phyloP scores from a whole-genome alignment of 495 filamentous ascomycete genomes.

The Penicillium diatomitis region DNA sequence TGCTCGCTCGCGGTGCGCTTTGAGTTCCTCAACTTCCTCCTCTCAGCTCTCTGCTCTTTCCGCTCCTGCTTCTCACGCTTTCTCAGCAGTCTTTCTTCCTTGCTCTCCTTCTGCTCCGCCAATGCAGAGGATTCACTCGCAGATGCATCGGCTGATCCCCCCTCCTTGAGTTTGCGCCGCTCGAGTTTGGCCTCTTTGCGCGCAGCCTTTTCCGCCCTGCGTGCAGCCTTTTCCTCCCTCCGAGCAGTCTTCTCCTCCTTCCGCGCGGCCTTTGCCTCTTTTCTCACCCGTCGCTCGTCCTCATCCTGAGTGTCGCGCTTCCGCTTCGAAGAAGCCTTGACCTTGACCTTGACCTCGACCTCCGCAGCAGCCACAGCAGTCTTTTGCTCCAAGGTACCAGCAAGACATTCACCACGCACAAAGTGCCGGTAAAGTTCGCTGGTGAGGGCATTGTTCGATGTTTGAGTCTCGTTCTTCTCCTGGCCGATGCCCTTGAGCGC shows the following conservation, averaged over 20 bases:
- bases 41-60: slow-evolving; percentile 19
- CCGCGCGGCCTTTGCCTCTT: slow-evolving; percentile 15
- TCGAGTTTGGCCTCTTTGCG: slow-evolving; percentile 26
- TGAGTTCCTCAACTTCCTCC: slow-evolving; percentile 20
- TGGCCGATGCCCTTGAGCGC: slow-evolving; percentile 55
- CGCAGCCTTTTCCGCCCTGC: slow-evolving; percentile 13
- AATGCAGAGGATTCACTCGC: slow-evolving; percentile 5
- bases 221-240: slow-evolving; percentile 19
- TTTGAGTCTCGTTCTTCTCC: slow-evolving; percentile 26
- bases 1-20: slow-evolving; percentile 16
- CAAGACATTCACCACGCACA: slow-evolving; percentile 61
- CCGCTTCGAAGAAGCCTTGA: slow-evolving; percentile 19
- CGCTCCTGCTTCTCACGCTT: slow-evolving; percentile 19
- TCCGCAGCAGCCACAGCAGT: neutral
- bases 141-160: slow-evolving; percentile 12
- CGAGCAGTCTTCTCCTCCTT: slow-evolving; percentile 24
- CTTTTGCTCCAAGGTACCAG: slow-evolving; percentile 50
- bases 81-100: slow-evolving; percentile 16
- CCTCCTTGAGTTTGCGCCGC: slow-evolving; percentile 30
- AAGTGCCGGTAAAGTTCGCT: slow-evolving; percentile 74
- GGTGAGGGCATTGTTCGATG: slow-evolving; percentile 28
- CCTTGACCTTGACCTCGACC: slow-evolving; percentile 8
- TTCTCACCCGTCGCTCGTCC: slow-evolving; percentile 7
- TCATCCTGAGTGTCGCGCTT: slow-evolving; percentile 14
- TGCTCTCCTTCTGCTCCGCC: slow-evolving; percentile 19